These are phyloP conservation scores for Colletotrichum tanaceti DNA, from an alignment of 2,329 filamentous ascomycete species.

Conservation along the genomic window DNA sequence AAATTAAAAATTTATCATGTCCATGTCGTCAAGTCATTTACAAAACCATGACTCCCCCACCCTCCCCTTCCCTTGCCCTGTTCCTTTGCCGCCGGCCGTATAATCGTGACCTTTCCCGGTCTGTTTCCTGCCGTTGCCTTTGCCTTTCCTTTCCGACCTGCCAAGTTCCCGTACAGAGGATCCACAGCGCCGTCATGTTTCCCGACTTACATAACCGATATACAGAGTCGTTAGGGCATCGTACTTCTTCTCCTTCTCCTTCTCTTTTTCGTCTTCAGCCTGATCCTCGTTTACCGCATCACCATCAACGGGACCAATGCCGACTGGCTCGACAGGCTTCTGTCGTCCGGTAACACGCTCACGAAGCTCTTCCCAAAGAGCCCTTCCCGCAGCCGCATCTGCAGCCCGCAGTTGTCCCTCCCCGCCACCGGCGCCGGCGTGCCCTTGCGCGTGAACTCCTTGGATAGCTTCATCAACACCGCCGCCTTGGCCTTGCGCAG, in stretches of 20 bases:
- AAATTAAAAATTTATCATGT: slow-evolving; percentile 10
- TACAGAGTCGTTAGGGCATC: slow-evolving; percentile 28
- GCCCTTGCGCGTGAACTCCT: slow-evolving; percentile 56
- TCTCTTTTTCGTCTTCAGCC: slow-evolving; percentile 43
- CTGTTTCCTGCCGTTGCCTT: slow-evolving; percentile 28
- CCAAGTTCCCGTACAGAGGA: slow-evolving; percentile 30
- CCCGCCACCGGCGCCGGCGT: slow-evolving; percentile 37
- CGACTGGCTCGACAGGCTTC: slow-evolving; percentile 63
- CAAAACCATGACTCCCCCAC: slow-evolving; percentile 26
- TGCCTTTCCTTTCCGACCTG: slow-evolving; percentile 32
- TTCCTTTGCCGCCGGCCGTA: slow-evolving; percentile 17
- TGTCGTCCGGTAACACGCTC: slow-evolving; percentile 55
- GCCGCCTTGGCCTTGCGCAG: slow-evolving; percentile 70
- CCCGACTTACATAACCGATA: slow-evolving; percentile 33
- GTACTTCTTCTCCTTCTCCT: not conserved
- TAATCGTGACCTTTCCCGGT: slow-evolving; percentile 11
- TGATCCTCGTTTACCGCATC: slow-evolving; percentile 51
- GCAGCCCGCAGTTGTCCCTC: slow-evolving; percentile 48
- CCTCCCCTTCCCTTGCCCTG: slow-evolving; percentile 1
- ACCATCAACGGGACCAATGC: slow-evolving; percentile 71
- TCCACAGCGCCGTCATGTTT: slow-evolving; percentile 26
- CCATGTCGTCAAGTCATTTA: slow-evolving; percentile 39
- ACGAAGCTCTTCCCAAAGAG: slow-evolving; percentile 54
- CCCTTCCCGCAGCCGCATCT: slow-evolving; percentile 55
- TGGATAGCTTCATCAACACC: slow-evolving; percentile 68